Base-by-base conservation (phyloP, 2,329 filamentous ascomycete species). In the Geoglossum cookeanum region DNA sequence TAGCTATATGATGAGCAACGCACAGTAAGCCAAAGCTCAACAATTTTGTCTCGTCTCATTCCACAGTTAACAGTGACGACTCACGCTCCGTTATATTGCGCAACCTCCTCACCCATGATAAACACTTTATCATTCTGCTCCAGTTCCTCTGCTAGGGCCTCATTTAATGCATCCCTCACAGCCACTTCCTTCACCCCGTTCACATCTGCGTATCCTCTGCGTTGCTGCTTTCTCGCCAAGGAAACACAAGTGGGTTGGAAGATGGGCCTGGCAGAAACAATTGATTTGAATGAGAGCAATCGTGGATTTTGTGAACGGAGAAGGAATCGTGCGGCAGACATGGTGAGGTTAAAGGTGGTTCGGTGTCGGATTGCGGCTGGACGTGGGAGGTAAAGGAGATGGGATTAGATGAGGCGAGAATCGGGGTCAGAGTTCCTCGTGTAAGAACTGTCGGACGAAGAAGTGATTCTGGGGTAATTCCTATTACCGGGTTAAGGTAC, bases 21-120 rank as follows among this genome's bases (percentile, higher is more conserved):
- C 32, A 30, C 33, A 35, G 37, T 37, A 4, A 37, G 49, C 22
- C 4, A 33, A 33, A 5, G 32, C 37, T 15, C 48, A 58, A 48
- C 60, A 59, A 61, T 35, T 49, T 22, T n/a, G 47, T 11, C 51
- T 15, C 39, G 48, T 27, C 44, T 33, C 13, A 52, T 8, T 35
- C 47, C 15, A n/a, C 17, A 55, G 32, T 29, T 4, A 30, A 13
- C 27, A 5, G 59, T 59, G 11, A n/a, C 32, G 60, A 74, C 77
- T 70, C 73, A 81, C 78, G 91, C 91, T 78, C 92, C 92, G 73
- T 98, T 98, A 78, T 98, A 98, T 75, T 98, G 92, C 67, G 92
- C 92, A 68, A 98, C 92, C 77, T 98, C 92, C 78, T 98, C 92
- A 67, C 92, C 92, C 59, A 98, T 73, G 64, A 98, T 76, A 72